These are phyloP conservation scores for Henningerozyma blattae DNA, from an alignment of 805 yeast genomes.

Conservation along the genomic window DNA sequence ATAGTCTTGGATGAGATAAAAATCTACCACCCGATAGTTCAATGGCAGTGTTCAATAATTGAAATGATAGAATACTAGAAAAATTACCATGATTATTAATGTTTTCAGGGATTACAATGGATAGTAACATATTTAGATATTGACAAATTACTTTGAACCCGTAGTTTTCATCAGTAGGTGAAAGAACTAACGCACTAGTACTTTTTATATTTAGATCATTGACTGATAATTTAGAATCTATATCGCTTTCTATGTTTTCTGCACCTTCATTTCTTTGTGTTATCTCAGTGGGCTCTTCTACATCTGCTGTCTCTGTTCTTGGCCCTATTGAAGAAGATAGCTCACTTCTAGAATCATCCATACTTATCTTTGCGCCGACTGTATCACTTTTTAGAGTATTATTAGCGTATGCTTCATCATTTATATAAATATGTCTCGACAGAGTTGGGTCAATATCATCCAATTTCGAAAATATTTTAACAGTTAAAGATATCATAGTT, in stretches of 20 bases:
- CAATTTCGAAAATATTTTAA: slow-evolving; percentile 51
- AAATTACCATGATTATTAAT: slow-evolving; percentile 79
- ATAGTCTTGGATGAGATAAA: slow-evolving; percentile 48
- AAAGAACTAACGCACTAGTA: neutral
- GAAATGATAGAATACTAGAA: slow-evolving; percentile 72
- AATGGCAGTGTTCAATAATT: slow-evolving; percentile 62
- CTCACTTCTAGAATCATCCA: neutral
- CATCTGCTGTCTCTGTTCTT: slow-evolving; percentile 2
- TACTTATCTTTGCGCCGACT: slow-evolving; percentile 21
- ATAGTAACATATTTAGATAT: slow-evolving; percentile 60
- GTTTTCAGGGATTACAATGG: slow-evolving; percentile 72
- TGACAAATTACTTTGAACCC: slow-evolving; percentile 70
- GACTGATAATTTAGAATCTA: neutral
- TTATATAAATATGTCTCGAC: slow-evolving; percentile 27
- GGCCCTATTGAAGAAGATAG: too few relatives aligned
- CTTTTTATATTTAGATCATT: neutral
- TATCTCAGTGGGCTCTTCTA: slow-evolving; percentile 1
- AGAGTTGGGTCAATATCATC: slow-evolving; percentile 38
- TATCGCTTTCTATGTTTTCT: slow-evolving; percentile 2
- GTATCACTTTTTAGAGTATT: slow-evolving; percentile 44
- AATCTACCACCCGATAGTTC: slow-evolving; percentile 67
- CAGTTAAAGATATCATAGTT: slow-evolving; percentile 58
- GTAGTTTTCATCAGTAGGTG: slow-evolving; percentile 31
- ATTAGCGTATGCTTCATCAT: slow-evolving; percentile 36
- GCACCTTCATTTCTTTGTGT: slow-evolving; percentile 1